Conservation (phyloP, 2,329 filamentous ascomycete genomes). For the Aspergillus uvarum region DNA sequence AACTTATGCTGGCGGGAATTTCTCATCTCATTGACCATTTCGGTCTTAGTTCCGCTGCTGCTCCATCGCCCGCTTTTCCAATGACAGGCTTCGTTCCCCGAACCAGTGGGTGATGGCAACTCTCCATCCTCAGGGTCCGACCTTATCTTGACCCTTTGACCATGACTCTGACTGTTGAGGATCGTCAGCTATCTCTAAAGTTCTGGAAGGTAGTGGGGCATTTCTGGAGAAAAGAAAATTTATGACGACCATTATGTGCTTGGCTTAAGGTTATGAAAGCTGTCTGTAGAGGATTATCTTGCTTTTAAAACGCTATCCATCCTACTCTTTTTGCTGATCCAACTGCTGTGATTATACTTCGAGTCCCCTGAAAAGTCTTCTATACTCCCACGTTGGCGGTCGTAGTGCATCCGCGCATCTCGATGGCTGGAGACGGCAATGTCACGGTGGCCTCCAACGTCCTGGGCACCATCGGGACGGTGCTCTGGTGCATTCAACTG, state of each 20-base stretch:
- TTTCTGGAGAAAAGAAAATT: background rate
- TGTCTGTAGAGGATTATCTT: background rate
- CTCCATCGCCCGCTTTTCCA: slow-evolving; percentile 9
- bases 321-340: background rate
- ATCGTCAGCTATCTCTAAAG: background rate
- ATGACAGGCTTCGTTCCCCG: slow-evolving; percentile 3
- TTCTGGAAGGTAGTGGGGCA: background rate
- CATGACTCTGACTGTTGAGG: background rate
- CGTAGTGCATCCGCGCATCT: background rate
- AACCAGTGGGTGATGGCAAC: background rate
- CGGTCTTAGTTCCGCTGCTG: slow-evolving; percentile 21
- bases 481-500: slow-evolving; percentile 43
- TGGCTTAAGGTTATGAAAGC: background rate
- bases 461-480: slow-evolving; percentile 43
- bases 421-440: slow-evolving; percentile 18
- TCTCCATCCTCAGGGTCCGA: too few relatives aligned
- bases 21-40: slow-evolving; percentile 22
- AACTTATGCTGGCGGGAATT: background rate
- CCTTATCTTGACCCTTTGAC: background rate
- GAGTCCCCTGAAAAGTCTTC: background rate
- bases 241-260: background rate
- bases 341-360: background rate
- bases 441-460: slow-evolving; percentile 39
- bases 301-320: background rate
- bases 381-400: background rate